phyloP scores from a whole-genome alignment of 495 filamentous ascomycete species.

The Cercophora newfieldiana region DNA sequence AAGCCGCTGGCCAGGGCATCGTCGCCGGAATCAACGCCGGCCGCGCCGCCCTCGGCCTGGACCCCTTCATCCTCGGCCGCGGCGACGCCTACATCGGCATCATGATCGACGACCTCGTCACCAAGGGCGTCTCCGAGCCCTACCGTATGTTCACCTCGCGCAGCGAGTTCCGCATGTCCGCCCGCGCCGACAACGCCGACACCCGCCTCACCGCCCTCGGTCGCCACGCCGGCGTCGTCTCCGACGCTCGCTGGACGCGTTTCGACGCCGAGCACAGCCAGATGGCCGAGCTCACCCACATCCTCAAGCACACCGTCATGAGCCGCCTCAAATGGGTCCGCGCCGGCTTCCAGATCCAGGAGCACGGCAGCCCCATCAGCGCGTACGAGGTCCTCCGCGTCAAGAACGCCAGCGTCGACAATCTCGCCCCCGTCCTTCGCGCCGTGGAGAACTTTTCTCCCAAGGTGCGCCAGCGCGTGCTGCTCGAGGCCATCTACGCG shows the following conservation, averaged over 20 bases:
- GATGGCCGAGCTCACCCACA: constrained; percentile 61
- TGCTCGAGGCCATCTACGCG: constrained; percentile 79
- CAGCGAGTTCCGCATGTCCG: constrained; percentile 90
- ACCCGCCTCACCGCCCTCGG: constrained; percentile 79
- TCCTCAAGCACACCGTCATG: constrained; percentile 57
- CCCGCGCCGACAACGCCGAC: constrained; percentile 92
- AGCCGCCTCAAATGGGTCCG: constrained; percentile 64
- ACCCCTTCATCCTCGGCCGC: constrained; percentile 67
- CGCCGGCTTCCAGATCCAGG: constrained; percentile 65
- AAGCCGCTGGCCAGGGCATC: constrained; percentile 91
- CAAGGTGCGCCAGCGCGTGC: constrained; percentile 63
- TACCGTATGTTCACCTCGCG: constrained; percentile 99
- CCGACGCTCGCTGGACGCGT: constrained; percentile 71
- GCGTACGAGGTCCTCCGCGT: constrained; percentile 77
- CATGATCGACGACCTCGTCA: constrained; percentile 98
- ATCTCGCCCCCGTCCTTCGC: constrained; percentile 57
- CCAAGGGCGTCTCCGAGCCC: constrained; percentile 94
- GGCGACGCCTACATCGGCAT: constrained; percentile 95
- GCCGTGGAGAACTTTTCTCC: constrained; percentile 48
- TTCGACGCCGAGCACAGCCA: constrained; percentile 63
- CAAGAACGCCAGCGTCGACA: constrained; percentile 52
- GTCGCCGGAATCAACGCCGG: constrained; percentile 94
- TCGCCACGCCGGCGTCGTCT: constrained; percentile 72
- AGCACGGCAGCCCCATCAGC: constrained; percentile 58
- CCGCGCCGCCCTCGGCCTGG: constrained; percentile 64